phyloP scores from a whole-genome alignment of 257 asterid species.

The Petunia secreta region DNA sequence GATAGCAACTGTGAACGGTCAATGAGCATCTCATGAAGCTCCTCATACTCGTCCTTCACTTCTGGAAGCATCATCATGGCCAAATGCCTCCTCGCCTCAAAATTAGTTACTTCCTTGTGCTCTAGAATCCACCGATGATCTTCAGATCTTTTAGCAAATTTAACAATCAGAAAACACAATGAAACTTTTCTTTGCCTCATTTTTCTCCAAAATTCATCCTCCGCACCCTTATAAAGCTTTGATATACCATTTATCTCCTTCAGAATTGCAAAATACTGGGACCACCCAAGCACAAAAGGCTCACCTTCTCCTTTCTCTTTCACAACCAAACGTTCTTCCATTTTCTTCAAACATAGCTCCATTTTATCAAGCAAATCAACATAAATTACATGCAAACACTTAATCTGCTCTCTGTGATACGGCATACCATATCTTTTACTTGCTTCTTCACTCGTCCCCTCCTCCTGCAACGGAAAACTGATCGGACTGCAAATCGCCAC shows the following conservation, averaged over 20 bases:
- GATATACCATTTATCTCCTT: slow-evolving; percentile 70
- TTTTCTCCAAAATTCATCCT: slow-evolving; percentile 63
- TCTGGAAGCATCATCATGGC: slow-evolving; percentile 85
- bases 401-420: slow-evolving; percentile 45
- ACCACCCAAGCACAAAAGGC: slow-evolving; percentile 46
- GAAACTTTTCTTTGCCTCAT: slow-evolving; percentile 64
- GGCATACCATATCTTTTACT: background rate
- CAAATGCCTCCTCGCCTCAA: slow-evolving; percentile 84
- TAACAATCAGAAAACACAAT: slow-evolving; percentile 62
- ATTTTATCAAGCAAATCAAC: slow-evolving; percentile 55
- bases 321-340: slow-evolving; percentile 51
- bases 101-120: slow-evolving; percentile 75
- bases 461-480: slow-evolving; percentile 42
- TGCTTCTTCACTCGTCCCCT: slow-evolving; percentile 23
- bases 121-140: slow-evolving; percentile 78
- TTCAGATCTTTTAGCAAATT: slow-evolving; percentile 67
- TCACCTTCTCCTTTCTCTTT: slow-evolving; percentile 43
- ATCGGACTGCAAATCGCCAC: slow-evolving; percentile 39
- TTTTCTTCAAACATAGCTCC: slow-evolving; percentile 54
- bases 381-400: slow-evolving; percentile 45
- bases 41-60: slow-evolving; percentile 82
- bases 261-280: slow-evolving; percentile 67
- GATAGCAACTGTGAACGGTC: slow-evolving; percentile 82
- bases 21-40: slow-evolving; percentile 91
- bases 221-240: slow-evolving; percentile 55